Evolutionary conservation across 176 grass and related monocot genomes (phyloP), one percentile per base, ranked within the genome.

Genomic region (Saccharum officinarum): DNA sequence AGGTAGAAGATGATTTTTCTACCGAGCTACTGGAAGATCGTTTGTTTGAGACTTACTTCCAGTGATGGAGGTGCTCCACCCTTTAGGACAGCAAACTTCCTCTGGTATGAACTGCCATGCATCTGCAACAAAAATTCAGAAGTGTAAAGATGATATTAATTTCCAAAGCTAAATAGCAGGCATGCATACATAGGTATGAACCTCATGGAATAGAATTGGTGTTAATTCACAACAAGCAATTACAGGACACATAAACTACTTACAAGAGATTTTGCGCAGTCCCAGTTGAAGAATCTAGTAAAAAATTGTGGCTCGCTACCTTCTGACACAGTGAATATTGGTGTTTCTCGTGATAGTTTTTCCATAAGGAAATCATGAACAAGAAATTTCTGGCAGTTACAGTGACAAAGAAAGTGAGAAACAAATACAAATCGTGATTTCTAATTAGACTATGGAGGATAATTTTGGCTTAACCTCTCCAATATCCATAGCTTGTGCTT

Each of bases 81-180:
- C 84, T 99, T 99, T 17, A 99, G 80, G 69, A 94, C 79, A 44
- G 90, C 79, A 78, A 99, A 80, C 82, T 84, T 99, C 86, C 93
- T 91, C 80, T 99, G 93, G 83, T 96, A 99, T 78, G 97, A 99
- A 90, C 94, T 96, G 26, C 97, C 97, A 72, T 96, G 97, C 93
- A 99, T 96, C 97, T 99, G 88, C 42, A 84, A 52, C 30, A 31
- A 73, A 85, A 88, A 73, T 36, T n/a, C 87, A 44, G 37, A 88
- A 49, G 61, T 63, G 30, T n/a, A 83, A 39, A 22, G 16, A 59
- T 83, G 67, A 37, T 28, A 74, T 49, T 73, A 41, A 61, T 73
- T 30, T 78, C 46, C 12, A 74, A 39, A 69, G 41, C 8, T 62
- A 75, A 79, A 68, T 55, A 46, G 5, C 20, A 23, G 22, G 22